Evolutionary conservation across 768 basidiomycete genomes (phyloP).

Genomic region (Pholiota conissans): DNA sequence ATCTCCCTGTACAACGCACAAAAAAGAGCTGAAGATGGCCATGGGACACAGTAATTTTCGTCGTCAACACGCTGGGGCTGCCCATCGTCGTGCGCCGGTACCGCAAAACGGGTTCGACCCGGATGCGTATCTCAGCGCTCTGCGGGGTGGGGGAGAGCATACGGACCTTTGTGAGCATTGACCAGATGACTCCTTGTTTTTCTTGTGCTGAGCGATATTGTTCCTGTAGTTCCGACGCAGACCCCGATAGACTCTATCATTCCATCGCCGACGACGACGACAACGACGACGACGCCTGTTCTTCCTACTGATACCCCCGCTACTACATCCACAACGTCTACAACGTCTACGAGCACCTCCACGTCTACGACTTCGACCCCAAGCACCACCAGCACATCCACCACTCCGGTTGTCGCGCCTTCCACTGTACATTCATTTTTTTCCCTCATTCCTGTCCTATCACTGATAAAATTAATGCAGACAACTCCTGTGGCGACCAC

Average conservation of each 20-base stretch:
- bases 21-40: neutral
- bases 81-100: neutral
- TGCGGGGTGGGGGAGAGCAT: neutral
- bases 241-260: neutral
- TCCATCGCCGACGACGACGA: neutral
- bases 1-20: neutral
- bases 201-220: neutral
- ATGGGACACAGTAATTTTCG: neutral
- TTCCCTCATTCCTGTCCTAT: neutral
- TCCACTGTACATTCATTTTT: neutral
- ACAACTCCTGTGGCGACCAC: slow-evolving; percentile 4
- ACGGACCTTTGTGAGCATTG: neutral
- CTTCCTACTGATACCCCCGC: neutral
- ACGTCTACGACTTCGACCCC: slow-evolving; percentile 2
- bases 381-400: slow-evolving; percentile 8
- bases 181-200: neutral
- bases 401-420: slow-evolving; percentile 2
- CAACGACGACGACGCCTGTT: neutral
- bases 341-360: neutral
- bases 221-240: neutral
- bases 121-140: neutral
- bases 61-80: slow-evolving; percentile 6
- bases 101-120: slow-evolving; percentile 3
- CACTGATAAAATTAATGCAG: neutral
- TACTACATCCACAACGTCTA: neutral